Base-by-base conservation (phyloP, 495 filamentous ascomycete species). In the Penicillium pancosmium region DNA sequence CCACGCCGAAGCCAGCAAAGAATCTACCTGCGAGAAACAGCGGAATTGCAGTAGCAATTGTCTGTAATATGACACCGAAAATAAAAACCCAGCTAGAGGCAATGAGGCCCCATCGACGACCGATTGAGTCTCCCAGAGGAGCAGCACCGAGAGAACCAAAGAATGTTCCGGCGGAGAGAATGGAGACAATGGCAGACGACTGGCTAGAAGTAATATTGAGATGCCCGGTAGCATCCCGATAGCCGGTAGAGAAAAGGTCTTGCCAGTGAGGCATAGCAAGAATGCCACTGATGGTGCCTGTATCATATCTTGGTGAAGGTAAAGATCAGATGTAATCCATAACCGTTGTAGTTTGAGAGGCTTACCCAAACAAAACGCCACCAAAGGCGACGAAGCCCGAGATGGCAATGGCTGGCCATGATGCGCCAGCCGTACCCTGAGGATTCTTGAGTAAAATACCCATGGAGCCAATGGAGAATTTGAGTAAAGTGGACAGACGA, bases 1-100 rank as follows among this genome's bases (percentile, higher is more conserved):
- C 91, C 50, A 95, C 90, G 63, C 91, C 91, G 44, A 88, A 79
- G 41, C 91, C 91, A 56, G 90, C 88, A 56, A 93, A 82, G 63
- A 91, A 83, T 62, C 91, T 85, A 40, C 91, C 91, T 23, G 83
- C 87, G 13, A 88, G 74, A 61, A 93, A 85, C n/a, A 91, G 71
- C n/a, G 84, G 83, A 19, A 91, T 77, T 2, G 78, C 48, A 8
- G 81, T 85, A 10, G 89, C 75, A 5, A 81, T 86, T 4, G 87
- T 88, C 71, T 95, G 91, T 12, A 93, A 73, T n/a, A 86, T 80
- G 25, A 93, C 90, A 62, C 91, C 91, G 46, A 93, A 59, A 55
- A 80, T 85, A 74, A 93, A 93, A 4, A 31, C 19, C 36, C 18
- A 13, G 46, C 50, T 92, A 79, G 35, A 77, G 16, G 73, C 55